A percentile compares a stretch with the other conserved stretches of the same genome.
phyloP scores from a whole-genome alignment of 2,329 filamentous ascomycete genomes.

The Sclerotinia subarctica region DNA sequence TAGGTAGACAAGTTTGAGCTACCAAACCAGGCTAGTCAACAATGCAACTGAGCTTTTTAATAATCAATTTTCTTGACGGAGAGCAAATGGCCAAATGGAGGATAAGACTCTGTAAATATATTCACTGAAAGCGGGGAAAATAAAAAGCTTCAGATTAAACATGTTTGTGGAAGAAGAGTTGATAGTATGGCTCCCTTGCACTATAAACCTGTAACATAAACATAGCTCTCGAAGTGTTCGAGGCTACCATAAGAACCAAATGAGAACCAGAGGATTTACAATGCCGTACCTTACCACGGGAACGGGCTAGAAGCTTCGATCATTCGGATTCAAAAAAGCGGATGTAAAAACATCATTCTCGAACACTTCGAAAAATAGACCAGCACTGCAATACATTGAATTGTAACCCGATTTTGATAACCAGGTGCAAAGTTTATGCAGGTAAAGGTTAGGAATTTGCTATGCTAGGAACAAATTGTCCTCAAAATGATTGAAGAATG shows the following conservation, averaged over 20 bases:
- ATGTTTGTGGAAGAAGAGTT: background rate
- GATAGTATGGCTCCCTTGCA: background rate
- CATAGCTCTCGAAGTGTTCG: background rate
- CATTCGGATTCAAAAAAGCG: background rate
- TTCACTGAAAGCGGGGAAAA: constrained; percentile 2
- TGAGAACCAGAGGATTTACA: background rate
- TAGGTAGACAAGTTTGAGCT: background rate
- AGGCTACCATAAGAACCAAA: background rate
- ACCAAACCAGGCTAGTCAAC: background rate
- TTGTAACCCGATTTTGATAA: background rate
- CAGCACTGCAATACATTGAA: background rate
- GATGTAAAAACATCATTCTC: background rate
- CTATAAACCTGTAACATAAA: background rate
- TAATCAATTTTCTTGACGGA: background rate
- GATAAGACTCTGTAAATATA: background rate
- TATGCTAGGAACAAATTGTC: background rate
- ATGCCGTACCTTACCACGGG: background rate
- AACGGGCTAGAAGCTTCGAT: background rate
- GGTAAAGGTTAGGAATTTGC: no score
- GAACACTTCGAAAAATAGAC: background rate
- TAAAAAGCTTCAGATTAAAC: background rate
- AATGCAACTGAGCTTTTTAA: background rate
- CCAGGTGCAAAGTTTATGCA: background rate
- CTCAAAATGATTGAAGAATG: background rate
- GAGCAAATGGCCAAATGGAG: background rate